A percentile compares a stretch with the other conserved stretches of the same genome.
Evolutionary conservation across 768 basidiomycete genomes (phyloP).

Genomic region (Psilocybe azurescens): DNA sequence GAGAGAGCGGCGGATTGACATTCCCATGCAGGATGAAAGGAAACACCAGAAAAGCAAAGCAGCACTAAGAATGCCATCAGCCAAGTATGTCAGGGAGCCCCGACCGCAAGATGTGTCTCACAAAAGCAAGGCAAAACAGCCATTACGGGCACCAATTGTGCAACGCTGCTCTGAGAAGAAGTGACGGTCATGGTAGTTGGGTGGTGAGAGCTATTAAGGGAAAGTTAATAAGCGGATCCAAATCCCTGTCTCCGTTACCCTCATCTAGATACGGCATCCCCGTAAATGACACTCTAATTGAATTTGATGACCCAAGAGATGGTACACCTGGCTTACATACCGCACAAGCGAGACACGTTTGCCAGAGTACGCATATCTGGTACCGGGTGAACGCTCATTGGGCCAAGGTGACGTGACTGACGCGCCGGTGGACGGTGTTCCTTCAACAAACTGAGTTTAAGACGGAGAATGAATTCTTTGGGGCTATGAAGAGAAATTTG

Average conservation of each 20-base stretch:
- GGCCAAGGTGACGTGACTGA: not conserved
- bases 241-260: conserved; percentile 22
- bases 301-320: not conserved
- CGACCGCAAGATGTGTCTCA: conserved; percentile 29
- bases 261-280: not conserved
- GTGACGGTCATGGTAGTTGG: conserved; percentile 19
- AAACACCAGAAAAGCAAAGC: conserved; percentile 67
- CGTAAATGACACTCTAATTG: not conserved
- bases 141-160: conserved; percentile 45
- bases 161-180: conserved; percentile 29
- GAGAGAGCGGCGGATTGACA: conserved; percentile 46
- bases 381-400: not conserved
- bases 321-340: not conserved
- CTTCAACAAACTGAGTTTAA: conserved; percentile 19
- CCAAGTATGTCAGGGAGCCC: conserved; percentile 2
- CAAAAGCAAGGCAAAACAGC: conserved; percentile 56
- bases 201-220: not conserved
- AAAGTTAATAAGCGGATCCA: conserved; percentile 9
- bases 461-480: conserved; percentile 29
- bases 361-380: not conserved
- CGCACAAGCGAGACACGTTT: not conserved
- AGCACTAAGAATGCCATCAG: conserved; percentile 23
- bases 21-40: conserved; percentile 70
- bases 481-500: conserved; percentile 9
- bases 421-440: not conserved